Percentiles rank a stretch among this genome's conserved stretches.
Evolutionary conservation across 352 stramenopile species (phyloP).

Genomic region (Phytophthora melonis): DNA sequence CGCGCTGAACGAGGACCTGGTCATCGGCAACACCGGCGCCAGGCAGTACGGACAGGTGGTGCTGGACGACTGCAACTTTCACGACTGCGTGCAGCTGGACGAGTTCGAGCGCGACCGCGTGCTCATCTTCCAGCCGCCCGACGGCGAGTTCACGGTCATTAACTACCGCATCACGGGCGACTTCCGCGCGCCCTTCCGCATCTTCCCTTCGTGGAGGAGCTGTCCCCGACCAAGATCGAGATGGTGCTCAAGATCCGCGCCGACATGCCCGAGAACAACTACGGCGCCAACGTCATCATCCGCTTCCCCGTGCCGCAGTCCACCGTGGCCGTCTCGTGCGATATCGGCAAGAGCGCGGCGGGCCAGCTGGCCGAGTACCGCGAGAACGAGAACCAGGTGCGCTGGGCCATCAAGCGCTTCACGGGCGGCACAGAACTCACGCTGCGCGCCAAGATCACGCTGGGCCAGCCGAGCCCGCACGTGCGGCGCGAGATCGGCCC

Average conservation of each 20-base stretch:
- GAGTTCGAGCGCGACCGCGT: slow-evolving; percentile 94
- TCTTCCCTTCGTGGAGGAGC: slow-evolving; percentile 98
- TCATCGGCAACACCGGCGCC: slow-evolving; percentile 91
- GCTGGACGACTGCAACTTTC: slow-evolving; percentile 99
- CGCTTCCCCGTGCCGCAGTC: slow-evolving; percentile 94
- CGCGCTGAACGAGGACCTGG: slow-evolving; percentile 97
- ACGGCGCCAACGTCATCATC: slow-evolving; percentile 97
- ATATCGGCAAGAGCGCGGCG: slow-evolving; percentile 79
- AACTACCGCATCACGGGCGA: slow-evolving; percentile 99
- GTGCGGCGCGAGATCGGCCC: slow-evolving; percentile 96
- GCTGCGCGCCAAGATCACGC: slow-evolving; percentile 93
- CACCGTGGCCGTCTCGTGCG: slow-evolving; percentile 79
- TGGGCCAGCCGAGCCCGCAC: slow-evolving; percentile 77
- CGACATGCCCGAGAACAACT: slow-evolving; percentile 95
- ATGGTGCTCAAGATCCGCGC: slow-evolving; percentile 93
- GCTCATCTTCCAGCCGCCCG: slow-evolving; percentile 88
- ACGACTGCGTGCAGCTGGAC: slow-evolving; percentile 98
- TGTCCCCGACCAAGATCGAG: slow-evolving; percentile 95
- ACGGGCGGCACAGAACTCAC: slow-evolving; percentile 95
- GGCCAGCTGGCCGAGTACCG: slow-evolving; percentile 96
- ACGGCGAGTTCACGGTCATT: slow-evolving; percentile 90
- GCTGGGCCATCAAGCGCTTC: slow-evolving; percentile 98
- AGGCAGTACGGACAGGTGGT: slow-evolving; percentile 93
- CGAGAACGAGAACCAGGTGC: slow-evolving; percentile 95
- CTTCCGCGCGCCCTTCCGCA: slow-evolving; percentile 97